phyloP scores from a whole-genome alignment of 768 basidiomycete genomes.

The Cubamyces sp. region DNA sequence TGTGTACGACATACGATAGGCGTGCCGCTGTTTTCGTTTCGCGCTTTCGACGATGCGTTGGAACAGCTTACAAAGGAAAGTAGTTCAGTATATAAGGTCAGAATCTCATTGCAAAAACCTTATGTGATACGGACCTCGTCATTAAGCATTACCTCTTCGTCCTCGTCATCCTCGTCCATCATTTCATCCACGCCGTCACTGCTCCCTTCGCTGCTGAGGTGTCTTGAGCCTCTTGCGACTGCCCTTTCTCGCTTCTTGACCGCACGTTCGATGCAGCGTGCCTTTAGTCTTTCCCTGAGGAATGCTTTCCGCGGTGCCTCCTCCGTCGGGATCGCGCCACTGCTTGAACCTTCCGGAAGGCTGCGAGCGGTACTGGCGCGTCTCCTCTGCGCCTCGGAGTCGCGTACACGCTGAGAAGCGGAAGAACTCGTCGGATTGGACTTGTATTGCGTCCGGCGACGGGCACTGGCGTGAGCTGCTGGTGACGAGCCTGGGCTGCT shows the following conservation, averaged over 20 bases:
- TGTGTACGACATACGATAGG: constrained; percentile 66
- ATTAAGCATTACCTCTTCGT: constrained; percentile 61
- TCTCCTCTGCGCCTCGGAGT: constrained; percentile 1
- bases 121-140: constrained; percentile 53
- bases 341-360: neutral
- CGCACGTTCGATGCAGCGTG: constrained; percentile 65
- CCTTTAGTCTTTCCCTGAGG: constrained; percentile 62
- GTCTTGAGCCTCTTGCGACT: constrained; percentile 39
- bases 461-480: constrained; percentile 46
- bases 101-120: too few relatives aligned
- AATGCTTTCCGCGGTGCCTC: constrained; percentile 58
- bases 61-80: constrained; percentile 52
- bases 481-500: constrained; percentile 51
- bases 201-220: constrained; percentile 42
- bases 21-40: constrained; percentile 51
- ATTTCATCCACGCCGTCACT: constrained; percentile 58
- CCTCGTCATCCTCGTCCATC: constrained; percentile 58
- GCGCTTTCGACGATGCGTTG: constrained; percentile 63
- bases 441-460: constrained; percentile 63
- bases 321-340: constrained; percentile 11
- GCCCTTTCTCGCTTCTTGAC: constrained; percentile 56
- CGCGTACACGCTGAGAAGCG: constrained; percentile 27
- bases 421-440: constrained; percentile 38
- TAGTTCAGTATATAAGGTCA: neutral
- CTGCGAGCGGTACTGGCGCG: neutral